A percentile compares a stretch with the other conserved stretches of the same genome.
phyloP scores from a whole-genome alignment of 1,284 basidiomycete species.

The Sparassis latifolia region DNA sequence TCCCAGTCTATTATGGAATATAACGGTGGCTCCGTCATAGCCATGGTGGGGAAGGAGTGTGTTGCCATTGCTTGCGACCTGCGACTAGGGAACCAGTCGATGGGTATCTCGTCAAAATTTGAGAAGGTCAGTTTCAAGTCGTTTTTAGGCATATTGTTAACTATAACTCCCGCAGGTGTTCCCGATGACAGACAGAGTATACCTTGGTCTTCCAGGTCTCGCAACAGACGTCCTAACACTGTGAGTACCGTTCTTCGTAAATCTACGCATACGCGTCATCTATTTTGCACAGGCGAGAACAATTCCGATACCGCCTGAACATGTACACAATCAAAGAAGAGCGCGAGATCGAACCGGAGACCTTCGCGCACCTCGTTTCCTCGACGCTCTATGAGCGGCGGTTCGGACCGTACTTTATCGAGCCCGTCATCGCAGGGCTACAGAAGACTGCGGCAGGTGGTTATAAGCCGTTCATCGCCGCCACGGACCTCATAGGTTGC shows the following conservation, averaged over 20 bases:
- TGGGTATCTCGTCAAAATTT: conserved; percentile 89
- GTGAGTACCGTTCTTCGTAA: conserved; percentile 37
- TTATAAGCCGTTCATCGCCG: conserved; percentile 91
- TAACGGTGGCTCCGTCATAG: conserved; percentile 96
- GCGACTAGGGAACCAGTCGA: conserved; percentile 85
- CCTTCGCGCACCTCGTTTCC: conserved; percentile 93
- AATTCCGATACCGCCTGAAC: conserved; percentile 91
- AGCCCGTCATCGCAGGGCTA: conserved; percentile 94
- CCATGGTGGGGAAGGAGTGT: conserved; percentile 98
- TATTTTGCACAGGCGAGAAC: conserved; percentile 58
- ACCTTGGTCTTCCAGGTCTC: conserved; percentile 88
- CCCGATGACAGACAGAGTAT: conserved; percentile 89
- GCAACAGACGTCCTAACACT: conserved; percentile 92
- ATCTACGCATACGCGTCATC: too few relatives aligned
- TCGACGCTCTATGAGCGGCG: conserved; percentile 97
- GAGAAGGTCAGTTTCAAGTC: conserved; percentile 65
- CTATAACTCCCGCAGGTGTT: conserved; percentile 62
- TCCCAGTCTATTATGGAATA: conserved; percentile 76
- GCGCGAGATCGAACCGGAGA: conserved; percentile 93
- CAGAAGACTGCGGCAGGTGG: conserved; percentile 69
- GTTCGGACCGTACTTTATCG: conserved; percentile 96
- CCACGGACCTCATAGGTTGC: conserved; percentile 95
- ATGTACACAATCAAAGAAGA: conserved; percentile 99
- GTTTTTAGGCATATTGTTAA: not conserved
- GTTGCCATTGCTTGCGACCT: conserved; percentile 98